Evolutionary conservation across 192 early-diverging fungal genomes (phyloP), one percentile per base, ranked within the genome.

Genomic region (Podila minutissima): DNA sequence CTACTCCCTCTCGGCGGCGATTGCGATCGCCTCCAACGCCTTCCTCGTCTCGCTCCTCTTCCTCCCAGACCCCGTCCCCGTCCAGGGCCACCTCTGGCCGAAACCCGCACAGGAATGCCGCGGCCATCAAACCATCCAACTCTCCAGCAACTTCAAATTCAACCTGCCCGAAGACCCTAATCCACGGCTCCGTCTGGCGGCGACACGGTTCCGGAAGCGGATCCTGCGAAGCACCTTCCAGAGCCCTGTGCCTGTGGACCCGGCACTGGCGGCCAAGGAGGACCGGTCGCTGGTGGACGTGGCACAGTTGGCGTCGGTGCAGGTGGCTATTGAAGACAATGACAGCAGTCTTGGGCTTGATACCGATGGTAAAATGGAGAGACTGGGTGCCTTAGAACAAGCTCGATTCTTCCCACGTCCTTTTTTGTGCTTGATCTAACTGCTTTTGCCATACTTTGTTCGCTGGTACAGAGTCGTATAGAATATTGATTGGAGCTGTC

Each of bases 1-100:
- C 31, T 81, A 73, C 37, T 60, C 77, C 10, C 67, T 81, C 62
- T 73, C 77, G 6, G 77, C 71, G 4, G 77, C 77, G 5, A 28
- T 81, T 2, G 64, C 77, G 3, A 29, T 81, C 2, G 71, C 67
- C 29, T 81, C 77, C 53, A 81, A 81, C 19, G 77, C 49, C 22
- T 81, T 81, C 49, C 62, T 81, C 4, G 20, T 81, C 33, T 81
- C 77, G 9, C 31, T 81, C 1, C 55, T 73, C 48, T 15, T 81
- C 46, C 50, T 66, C 15, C 77, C 77, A 1, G 62, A 81, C 53
- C 65, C 53, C 12, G 15, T 51, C 5, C 70, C 77, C 5, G 70
- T 69, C 24, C 13, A 59, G 8, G 77, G 62, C 12, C 67, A 81
- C 37, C 51, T 73, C 10, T 81, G 77, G 77, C 77, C 77, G 7